Evolutionary conservation across 208 protist genomes (phyloP), one percentile per base, ranked within the genome.

Genomic region (Leishmania amazonensis): DNA sequence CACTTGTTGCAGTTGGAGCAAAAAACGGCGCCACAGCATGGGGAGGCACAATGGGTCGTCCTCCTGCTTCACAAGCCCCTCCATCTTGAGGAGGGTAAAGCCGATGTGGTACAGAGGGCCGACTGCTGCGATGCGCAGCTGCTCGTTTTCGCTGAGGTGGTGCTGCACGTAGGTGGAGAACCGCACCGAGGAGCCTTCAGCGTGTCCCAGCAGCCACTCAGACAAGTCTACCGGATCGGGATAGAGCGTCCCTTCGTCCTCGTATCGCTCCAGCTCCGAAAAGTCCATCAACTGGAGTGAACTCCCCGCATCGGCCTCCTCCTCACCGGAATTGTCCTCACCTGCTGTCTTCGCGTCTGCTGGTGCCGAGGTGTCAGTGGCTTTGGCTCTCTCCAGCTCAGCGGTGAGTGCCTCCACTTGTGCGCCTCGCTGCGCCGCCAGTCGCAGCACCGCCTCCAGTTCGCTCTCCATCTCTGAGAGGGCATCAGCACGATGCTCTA

Each of bases 61-160:
- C 78, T 60, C 47, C 19, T 35, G 49, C 72, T 2, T 38, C 31
- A 82, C 35, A 0, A 81, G 53, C 15, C 75, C 74, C 70, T 82
- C 62, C 54, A 54, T 28, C 67, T 74, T 35, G 21, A 86, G 73
- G 28, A 83, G 62, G 47, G 11, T 79, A n/a, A 83, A 83, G 2
- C 75, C 83, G 28, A 82, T 73, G 74, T 86, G 83, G 75, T 86
- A 86, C 11, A 86, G 62, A 3, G 80, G 75, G 13, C 80, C 80
- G 13, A 83, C 80, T 0, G 74, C 62, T 2, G 51, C 60, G 19
- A 83, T 42, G 35, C 71, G 80, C 21, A 83, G 51, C 75, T 76
- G 62, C 21, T 83, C 74, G 19, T 65, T 58, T 2, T 75, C 42
- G 75, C 57, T 79, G 65, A 83, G 80, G n/a, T 79, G 64, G 60